Evolutionary conservation across 2,329 filamentous ascomycete genomes (phyloP), one percentile per base, ranked within the genome.

Genomic region (Fusarium tanahbumbuense): DNA sequence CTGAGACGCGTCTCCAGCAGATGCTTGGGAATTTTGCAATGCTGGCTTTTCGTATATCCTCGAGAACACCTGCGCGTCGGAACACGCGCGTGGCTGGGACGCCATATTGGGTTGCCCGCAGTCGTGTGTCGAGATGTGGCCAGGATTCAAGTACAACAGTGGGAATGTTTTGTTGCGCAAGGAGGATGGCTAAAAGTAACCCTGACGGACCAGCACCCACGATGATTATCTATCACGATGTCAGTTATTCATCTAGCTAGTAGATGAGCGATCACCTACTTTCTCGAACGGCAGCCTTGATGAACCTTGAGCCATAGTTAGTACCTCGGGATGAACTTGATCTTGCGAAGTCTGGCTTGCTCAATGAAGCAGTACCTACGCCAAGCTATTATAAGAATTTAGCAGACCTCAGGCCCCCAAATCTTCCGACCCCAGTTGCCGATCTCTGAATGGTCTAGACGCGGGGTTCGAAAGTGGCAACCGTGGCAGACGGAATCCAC

Each of bases 41-140:
- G 20, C 58, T 61, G 10, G 58, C 54, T 20, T 49, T 16, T 5
- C 58, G 54, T 8, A 61, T 61, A 0, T 50, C 44, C 0, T 61
- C 44, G 0, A 61, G 22, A 2, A 61, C 46, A 1, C 58, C 58
- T 4, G 58, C 44, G 13, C 54, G 57, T 8, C 57, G 53, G 2
- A 60, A 60, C 9, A 60, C 42, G 1, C 53, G 57, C 9, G 57
- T 60, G 2, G 57, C 57, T 3, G 57, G 57, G 2, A 60, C 57
- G 5, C 57, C 57, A n/a, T 60, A 60, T 3, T 58, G 57, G 1
- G 57, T 60, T 18, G 57, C 57, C 13, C 53, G 53, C 1, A 60
- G 22, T 6, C 57, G 53, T 0, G 57, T 60, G 8, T 60, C 57
- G 22, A 60, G 57, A 27, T 58, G 22, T 5, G 53, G 53, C 57